Percentiles rank a stretch among this genome's conserved stretches.
phyloP scores from a whole-genome alignment of 2,329 filamentous ascomycete species.

The Xenoacremonium recifei region DNA sequence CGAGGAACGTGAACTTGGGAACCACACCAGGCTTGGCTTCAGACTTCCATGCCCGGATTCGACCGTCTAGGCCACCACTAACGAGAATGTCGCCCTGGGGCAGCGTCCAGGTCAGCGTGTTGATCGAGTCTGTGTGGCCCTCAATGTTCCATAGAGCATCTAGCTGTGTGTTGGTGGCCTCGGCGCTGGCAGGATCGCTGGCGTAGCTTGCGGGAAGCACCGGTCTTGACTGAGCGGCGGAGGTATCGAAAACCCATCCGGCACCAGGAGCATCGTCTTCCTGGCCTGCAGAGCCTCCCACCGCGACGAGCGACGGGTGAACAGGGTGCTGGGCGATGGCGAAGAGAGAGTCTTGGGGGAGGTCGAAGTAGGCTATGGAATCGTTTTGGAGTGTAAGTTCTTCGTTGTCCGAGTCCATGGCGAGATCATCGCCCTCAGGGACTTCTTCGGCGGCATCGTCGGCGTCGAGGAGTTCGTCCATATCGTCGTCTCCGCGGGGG shows the following conservation, averaged over 20 bases:
- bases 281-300: conserved; percentile 70
- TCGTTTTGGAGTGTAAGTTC: conserved; percentile 88
- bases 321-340: conserved; percentile 90
- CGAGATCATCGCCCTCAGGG: conserved; percentile 70
- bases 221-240: conserved; percentile 60
- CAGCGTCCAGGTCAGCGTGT: conserved; percentile 78
- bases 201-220: conserved; percentile 77
- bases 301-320: conserved; percentile 75
- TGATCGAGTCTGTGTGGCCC: conserved; percentile 92
- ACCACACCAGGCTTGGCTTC: conserved; percentile 45
- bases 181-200: conserved; percentile 57
- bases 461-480: conserved; percentile 41
- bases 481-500: conserved; percentile 7
- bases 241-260: conserved; percentile 81
- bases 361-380: conserved; percentile 88
- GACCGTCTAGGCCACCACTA: conserved; percentile 86
- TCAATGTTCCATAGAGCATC: conserved; percentile 70
- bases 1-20: conserved; percentile 60
- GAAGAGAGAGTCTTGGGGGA: conserved; percentile 88
- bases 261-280: conserved; percentile 66
- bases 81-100: conserved; percentile 81
- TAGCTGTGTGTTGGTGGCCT: conserved; percentile 56
- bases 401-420: conserved; percentile 77
- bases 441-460: conserved; percentile 72
- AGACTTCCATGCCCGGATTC: conserved; percentile 67